phyloP scores from a whole-genome alignment of 2,329 filamentous ascomycete genomes.

The Botrytis porri region DNA sequence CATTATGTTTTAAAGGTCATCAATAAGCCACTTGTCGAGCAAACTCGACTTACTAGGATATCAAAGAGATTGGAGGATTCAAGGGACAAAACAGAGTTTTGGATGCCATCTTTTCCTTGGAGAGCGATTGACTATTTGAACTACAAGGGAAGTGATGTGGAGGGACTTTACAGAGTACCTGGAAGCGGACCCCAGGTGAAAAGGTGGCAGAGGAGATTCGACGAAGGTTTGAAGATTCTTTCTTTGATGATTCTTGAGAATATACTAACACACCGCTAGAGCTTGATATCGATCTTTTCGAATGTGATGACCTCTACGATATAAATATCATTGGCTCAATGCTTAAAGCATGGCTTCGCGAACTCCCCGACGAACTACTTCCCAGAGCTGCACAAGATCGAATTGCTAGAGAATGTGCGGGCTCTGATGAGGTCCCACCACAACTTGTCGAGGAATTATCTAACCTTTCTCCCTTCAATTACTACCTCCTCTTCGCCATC shows the following conservation, averaged over 20 bases:
- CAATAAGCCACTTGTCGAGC: slow-evolving; percentile 80
- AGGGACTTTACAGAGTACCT: slow-evolving; percentile 88
- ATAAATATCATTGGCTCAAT: slow-evolving; percentile 96
- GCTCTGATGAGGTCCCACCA: slow-evolving; percentile 77
- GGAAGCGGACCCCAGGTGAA: slow-evolving; percentile 89
- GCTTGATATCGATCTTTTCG: slow-evolving; percentile 84
- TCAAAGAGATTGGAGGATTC: slow-evolving; percentile 85
- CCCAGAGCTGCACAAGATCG: slow-evolving; percentile 79
- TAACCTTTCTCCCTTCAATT: slow-evolving; percentile 93
- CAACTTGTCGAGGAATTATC: slow-evolving; percentile 88
- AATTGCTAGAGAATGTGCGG: slow-evolving; percentile 75
- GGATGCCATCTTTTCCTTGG: slow-evolving; percentile 97
- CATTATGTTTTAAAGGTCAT: slow-evolving; percentile 83
- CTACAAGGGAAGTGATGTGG: slow-evolving; percentile 89
- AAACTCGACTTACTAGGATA: slow-evolving; percentile 87
- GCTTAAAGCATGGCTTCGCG: slow-evolving; percentile 93
- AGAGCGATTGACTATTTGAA: slow-evolving; percentile 95
- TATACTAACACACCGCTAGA: slow-evolving; percentile 49
- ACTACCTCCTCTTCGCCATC: slow-evolving; percentile 95
- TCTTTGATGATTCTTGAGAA: neutral
- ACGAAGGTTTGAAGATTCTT: slow-evolving; percentile 58
- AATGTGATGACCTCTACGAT: slow-evolving; percentile 84
- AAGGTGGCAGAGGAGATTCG: slow-evolving; percentile 89
- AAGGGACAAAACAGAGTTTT: slow-evolving; percentile 94
- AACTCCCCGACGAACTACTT: slow-evolving; percentile 91